Evolutionary conservation across 108 stramenopile species (phyloP).

Genomic region (Cyclostephanos tholiformis): DNA sequence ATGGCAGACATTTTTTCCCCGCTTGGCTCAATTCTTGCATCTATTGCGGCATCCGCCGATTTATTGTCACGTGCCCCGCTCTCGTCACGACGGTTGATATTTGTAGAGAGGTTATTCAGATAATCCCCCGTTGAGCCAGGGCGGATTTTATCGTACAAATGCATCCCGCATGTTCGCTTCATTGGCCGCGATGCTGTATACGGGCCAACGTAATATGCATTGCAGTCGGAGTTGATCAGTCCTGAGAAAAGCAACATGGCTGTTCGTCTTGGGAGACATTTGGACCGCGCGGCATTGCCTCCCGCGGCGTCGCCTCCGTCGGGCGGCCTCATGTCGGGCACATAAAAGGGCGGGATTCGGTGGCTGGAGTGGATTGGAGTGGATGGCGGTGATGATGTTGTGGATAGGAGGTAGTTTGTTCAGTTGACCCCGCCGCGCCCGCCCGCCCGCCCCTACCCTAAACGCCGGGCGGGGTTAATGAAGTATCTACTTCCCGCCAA

Average conservation of each 20-base stretch:
- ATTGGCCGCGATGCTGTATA: background rate
- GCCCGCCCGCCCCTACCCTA: too few relatives aligned
- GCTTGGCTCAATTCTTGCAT: background rate
- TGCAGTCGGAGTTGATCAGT: background rate
- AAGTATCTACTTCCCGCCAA: too few relatives aligned
- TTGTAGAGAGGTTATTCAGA: conserved; percentile 7
- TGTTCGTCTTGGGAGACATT: background rate
- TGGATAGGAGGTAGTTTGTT: too few relatives aligned
- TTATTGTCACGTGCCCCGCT: background rate
- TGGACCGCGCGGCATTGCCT: background rate
- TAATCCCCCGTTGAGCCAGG: conserved; percentile 6
- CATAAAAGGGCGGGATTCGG: too few relatives aligned
- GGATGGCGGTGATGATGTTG: too few relatives aligned
- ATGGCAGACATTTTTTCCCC: background rate
- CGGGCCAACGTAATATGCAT: background rate
- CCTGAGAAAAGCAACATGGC: background rate
- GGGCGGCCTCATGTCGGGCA: too few relatives aligned
- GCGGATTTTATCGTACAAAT: background rate
- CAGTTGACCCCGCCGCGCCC: too few relatives aligned
- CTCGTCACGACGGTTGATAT: background rate
- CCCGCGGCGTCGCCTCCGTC: background rate
- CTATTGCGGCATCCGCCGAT: background rate
- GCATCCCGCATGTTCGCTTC: background rate
- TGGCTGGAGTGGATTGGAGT: too few relatives aligned
- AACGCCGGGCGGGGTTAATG: too few relatives aligned